These are phyloP conservation scores for Marsdenia floribunda DNA, from an alignment of 257 asterid species.

Conservation along the genomic window DNA sequence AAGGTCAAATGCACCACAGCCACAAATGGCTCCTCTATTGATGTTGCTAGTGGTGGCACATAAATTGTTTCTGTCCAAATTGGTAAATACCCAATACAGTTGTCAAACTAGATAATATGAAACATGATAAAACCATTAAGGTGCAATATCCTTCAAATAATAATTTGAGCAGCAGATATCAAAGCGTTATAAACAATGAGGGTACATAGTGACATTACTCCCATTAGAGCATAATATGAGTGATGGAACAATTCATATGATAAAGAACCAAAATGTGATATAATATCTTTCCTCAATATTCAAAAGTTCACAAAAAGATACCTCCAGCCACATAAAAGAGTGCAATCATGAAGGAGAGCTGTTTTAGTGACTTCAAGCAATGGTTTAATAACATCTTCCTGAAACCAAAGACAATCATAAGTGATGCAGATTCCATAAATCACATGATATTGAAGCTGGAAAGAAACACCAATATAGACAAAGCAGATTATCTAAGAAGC, in stretches of 20 bases:
- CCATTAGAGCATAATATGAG: neutral
- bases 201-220: neutral
- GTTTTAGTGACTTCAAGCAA: constrained; percentile 95
- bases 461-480: neutral
- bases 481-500: constrained; percentile 11
- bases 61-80: neutral
- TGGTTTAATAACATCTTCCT: constrained; percentile 96
- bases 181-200: neutral
- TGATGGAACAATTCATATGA: neutral
- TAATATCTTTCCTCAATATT: neutral
- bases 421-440: neutral
- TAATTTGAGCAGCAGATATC: neutral
- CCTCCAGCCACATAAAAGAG: constrained; percentile 97
- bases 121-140: neutral
- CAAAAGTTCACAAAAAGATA: constrained; percentile 22
- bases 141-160: neutral
- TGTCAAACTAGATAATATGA: neutral
- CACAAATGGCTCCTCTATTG: neutral
- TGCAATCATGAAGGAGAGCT: constrained; percentile 93
- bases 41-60: neutral
- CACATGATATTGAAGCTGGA: neutral
- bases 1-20: neutral
- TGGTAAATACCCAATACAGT: neutral
- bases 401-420: constrained; percentile 25
- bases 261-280: neutral